Evolutionary conservation across 306 rosid species (phyloP).

Genomic region (Quillaja saponaria): DNA sequence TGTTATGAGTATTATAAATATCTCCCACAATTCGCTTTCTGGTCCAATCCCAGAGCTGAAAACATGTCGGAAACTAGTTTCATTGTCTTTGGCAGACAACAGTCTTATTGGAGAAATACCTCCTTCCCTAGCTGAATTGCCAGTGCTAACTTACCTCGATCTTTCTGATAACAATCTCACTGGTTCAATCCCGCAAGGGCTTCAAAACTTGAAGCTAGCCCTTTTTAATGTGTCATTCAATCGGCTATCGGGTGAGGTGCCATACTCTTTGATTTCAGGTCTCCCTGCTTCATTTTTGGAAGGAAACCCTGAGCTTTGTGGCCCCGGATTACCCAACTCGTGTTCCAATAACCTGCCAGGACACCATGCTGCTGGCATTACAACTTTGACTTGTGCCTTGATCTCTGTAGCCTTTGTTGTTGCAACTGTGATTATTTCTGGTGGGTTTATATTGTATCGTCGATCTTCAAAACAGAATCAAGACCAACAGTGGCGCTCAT

Average conservation of each 20-base stretch:
- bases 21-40: constrained; percentile 83
- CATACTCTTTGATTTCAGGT: constrained; percentile 77
- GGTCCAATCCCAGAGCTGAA: constrained; percentile 75
- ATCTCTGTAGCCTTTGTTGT: constrained; percentile 70
- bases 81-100: constrained; percentile 79
- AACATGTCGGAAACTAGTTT: constrained; percentile 80
- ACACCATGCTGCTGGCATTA: constrained; percentile 48
- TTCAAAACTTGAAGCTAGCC: constrained; percentile 92
- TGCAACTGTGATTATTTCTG: constrained; percentile 57
- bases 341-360: constrained; percentile 65
- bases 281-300: constrained; percentile 95
- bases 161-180: constrained; percentile 90
- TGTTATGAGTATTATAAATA: constrained; percentile 89
- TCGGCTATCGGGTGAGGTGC: constrained; percentile 82
- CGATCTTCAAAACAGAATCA: constrained; percentile 50
- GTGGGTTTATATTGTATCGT: constrained; percentile 58
- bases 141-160: constrained; percentile 92
- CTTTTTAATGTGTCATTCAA: constrained; percentile 93
- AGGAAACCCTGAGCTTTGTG: constrained; percentile 87
- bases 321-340: constrained; percentile 70
- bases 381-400: constrained; percentile 62
- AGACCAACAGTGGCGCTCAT: constrained; percentile 62
- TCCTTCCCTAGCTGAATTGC: constrained; percentile 71
- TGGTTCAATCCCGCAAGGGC: constrained; percentile 82
- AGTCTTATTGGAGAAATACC: constrained; percentile 74